These are phyloP conservation scores for Hypseocharis bilobata DNA, from an alignment of 441 rosid species.

Conservation along the genomic window DNA sequence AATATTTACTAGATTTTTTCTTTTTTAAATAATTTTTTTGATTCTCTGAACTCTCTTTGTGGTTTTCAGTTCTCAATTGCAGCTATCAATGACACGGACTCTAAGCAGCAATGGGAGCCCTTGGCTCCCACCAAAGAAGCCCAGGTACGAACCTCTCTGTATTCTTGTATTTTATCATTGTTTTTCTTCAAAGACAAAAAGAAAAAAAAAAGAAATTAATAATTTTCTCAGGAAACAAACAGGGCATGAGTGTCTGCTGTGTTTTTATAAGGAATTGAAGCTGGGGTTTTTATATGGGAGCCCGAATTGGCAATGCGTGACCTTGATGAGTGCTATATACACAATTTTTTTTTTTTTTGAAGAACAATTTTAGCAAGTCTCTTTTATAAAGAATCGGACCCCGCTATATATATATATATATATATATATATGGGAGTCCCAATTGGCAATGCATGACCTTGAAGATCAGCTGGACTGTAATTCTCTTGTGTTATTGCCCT, in stretches of 20 bases:
- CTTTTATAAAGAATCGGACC: background rate
- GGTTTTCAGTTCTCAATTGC: slow-evolving; percentile 70
- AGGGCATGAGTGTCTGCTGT: background rate
- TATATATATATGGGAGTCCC: too few relatives aligned
- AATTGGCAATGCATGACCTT: background rate
- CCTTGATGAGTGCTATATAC: background rate
- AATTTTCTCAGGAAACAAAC: slow-evolving; percentile 6
- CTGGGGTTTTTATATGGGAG: background rate
- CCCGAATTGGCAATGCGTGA: slow-evolving; percentile 9
- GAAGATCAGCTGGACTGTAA: background rate
- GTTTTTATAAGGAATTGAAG: background rate
- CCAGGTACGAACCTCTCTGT: slow-evolving; percentile 44
- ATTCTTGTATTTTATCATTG: background rate
- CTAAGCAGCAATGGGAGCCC: slow-evolving; percentile 85
- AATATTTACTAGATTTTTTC: background rate
- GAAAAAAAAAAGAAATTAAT: too few relatives aligned
- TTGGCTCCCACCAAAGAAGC: slow-evolving; percentile 97
- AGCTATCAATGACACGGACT: slow-evolving; percentile 85
- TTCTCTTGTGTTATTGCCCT: background rate
- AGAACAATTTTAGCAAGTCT: slow-evolving; percentile 2
- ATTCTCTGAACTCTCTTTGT: background rate
- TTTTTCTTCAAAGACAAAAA: too few relatives aligned
- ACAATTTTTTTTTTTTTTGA: slow-evolving; percentile 8
- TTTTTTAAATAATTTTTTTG: slow-evolving; percentile 4
- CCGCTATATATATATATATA: too few relatives aligned